Base-by-base conservation (phyloP, 371 early-diverging fungal species). In the Lichtheimia corymbifera region DNA sequence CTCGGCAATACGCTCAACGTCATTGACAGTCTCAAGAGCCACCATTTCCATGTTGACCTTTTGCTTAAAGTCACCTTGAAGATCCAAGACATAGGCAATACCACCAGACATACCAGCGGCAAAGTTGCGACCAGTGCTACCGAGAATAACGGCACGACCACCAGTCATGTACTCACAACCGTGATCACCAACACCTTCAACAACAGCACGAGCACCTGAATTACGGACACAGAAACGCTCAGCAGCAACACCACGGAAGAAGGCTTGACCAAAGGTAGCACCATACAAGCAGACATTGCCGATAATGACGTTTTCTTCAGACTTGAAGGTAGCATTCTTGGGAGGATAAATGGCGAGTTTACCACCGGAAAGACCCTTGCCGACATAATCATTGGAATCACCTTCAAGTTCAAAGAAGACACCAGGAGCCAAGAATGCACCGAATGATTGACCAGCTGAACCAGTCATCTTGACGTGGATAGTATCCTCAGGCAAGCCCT, bases 111-210 rank as follows among this genome's bases (percentile, higher is more conserved):
- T 96, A 64, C 97, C 91, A 2, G 91, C 95, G n/a, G 95, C 97
- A 81, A 96, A 95, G 83, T 96, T 96, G 66, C 93, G 88, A 9
- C 97, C 97, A 15, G 90, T 90, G 41, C 65, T 58, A 55, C 95
- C 97, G 2, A 96, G 80, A 49, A 95, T 86, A 43, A 96, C 83
- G 28, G 89, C 90, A 17, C 92, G 84, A 43, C 96, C 97, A 40
- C 95, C 97, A 13, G 97, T 96, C 97, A 96, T 96, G 84, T 98
- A 98, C 80, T 98, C 98, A 79, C 97, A 97, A 51, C 97, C 98
- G 73, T 98, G 98, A 77, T 98, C 98, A 60, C 98, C 97, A 7
- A 92, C 90, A 62, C 98, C 98, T 81, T 98, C 98, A 58, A 94
- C 92, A 4, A 98, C 97, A 42, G 96, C 96, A 53, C 74, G 75